These are phyloP conservation scores for Aspergillus ibericus DNA, from an alignment of 2,329 filamentous ascomycete genomes.

Conservation along the genomic window DNA sequence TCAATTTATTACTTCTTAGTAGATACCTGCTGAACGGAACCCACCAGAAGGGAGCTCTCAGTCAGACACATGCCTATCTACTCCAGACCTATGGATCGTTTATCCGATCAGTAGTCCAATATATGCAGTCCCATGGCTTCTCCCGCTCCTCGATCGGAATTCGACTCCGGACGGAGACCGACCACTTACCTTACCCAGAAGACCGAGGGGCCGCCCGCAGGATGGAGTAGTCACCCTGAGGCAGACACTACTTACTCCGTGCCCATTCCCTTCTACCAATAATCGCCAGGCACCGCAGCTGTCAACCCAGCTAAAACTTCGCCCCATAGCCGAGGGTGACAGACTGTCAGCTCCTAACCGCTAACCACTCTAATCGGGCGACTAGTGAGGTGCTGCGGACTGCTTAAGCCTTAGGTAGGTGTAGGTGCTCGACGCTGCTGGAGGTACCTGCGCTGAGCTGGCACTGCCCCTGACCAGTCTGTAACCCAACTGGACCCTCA, in stretches of 20 bases:
- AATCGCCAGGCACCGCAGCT: not conserved
- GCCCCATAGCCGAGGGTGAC: not conserved
- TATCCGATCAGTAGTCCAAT: conserved; percentile 1
- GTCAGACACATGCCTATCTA: not conserved
- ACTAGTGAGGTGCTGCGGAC: not conserved
- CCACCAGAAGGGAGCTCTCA: not conserved
- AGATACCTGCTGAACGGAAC: not conserved
- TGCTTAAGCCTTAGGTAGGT: not conserved
- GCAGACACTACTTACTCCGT: not conserved
- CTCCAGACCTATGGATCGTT: not conserved
- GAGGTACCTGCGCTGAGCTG: conserved; percentile 5
- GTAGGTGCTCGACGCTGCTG: not conserved
- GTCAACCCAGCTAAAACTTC: not conserved
- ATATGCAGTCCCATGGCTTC: not conserved
- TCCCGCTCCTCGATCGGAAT: not conserved
- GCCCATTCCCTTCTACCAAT: conserved; percentile 5
- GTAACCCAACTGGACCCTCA: not conserved
- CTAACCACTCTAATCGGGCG: not conserved
- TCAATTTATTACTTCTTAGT: not conserved
- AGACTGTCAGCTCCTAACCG: not conserved
- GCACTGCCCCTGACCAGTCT: conserved; percentile 9
- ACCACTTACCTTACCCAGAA: too few relatives aligned
- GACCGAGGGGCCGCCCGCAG: too few relatives aligned
- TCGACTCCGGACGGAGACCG: not conserved
- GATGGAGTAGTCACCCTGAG: not conserved